Evolutionary conservation across 805 yeast genomes (phyloP).

Genomic region (Groenewaldozyma tartarivorans): DNA sequence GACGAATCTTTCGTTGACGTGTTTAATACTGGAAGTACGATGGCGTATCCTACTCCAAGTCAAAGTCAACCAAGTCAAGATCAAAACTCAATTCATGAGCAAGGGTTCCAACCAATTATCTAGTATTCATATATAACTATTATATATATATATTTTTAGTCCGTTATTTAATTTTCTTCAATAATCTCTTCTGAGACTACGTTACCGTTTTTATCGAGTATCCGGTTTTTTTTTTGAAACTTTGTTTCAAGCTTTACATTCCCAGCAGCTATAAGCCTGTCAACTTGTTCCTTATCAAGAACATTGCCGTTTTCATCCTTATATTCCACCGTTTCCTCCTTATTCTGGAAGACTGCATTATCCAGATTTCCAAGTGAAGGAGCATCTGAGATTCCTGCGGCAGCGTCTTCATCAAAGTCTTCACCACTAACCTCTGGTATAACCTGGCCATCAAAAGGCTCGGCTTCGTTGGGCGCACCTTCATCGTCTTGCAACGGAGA

Average conservation of each 20-base stretch:
- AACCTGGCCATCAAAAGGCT: constrained; percentile 1
- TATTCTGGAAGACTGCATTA: constrained; percentile 1
- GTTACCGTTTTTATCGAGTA: constrained; percentile 12
- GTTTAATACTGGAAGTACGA: too few relatives aligned
- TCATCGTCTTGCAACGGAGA: not conserved
- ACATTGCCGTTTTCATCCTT: constrained; percentile 32
- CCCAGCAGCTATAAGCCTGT: constrained; percentile 10
- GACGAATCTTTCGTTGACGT: too few relatives aligned
- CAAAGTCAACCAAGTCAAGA: too few relatives aligned
- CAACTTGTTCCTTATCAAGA: constrained; percentile 19
- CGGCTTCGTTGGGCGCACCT: constrained; percentile 1
- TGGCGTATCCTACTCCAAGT: too few relatives aligned
- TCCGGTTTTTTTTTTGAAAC: constrained; percentile 3
- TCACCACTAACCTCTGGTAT: not conserved
- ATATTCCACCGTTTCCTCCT: constrained; percentile 21
- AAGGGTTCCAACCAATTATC: too few relatives aligned
- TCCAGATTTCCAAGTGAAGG: constrained; percentile 4
- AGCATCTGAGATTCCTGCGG: too few relatives aligned
- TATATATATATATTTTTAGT: too few relatives aligned
- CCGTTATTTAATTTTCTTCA: not conserved
- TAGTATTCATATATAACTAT: too few relatives aligned
- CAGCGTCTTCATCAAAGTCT: constrained; percentile 5
- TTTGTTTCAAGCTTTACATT: constrained; percentile 12
- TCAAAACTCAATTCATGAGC: too few relatives aligned
- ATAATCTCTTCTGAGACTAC: constrained; percentile 4